Evolutionary conservation across 1,139 yeast genomes (phyloP).

Genomic region (Wickerhamomyces sp.): DNA sequence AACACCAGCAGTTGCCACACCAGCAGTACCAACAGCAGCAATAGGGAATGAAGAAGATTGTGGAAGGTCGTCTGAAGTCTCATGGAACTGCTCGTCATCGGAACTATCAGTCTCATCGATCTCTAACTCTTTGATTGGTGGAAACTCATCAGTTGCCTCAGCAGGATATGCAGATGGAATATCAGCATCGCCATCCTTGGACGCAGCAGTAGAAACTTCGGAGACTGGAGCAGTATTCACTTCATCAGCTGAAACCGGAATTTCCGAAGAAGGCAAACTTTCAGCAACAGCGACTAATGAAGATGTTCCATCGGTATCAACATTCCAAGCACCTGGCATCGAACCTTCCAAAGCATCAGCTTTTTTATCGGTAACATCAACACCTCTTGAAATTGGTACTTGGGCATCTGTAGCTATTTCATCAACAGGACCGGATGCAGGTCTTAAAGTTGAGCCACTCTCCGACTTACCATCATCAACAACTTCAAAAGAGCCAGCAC

Average conservation of each 20-base stretch:
- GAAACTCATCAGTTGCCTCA: conserved; percentile 46
- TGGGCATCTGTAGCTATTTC: too few relatives aligned
- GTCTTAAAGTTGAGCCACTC: conserved; percentile 12
- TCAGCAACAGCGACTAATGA: conserved; percentile 6
- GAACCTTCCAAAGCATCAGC: conserved; percentile 17
- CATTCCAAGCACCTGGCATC: conserved; percentile 24
- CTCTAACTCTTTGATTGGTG: conserved; percentile 64
- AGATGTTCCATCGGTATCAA: conserved; percentile 3
- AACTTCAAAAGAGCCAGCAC: conserved; percentile 28
- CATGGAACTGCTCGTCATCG: conserved; percentile 42
- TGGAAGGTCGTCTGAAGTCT: conserved; percentile 30
- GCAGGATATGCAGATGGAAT: conserved; percentile 5
- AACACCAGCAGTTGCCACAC: conserved; percentile 5
- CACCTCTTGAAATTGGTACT: conserved; percentile 3
- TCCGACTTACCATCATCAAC: conserved; percentile 23
- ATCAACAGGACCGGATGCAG: neutral
- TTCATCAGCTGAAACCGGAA: conserved; percentile 3
- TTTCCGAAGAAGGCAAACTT: neutral
- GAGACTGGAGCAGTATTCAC: neutral
- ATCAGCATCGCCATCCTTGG: neutral
- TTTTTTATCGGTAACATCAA: neutral
- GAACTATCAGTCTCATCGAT: conserved; percentile 55
- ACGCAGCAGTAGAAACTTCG: neutral
- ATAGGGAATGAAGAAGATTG: too few relatives aligned
- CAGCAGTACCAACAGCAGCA: conserved; percentile 7